A percentile compares a stretch with the other conserved stretches of the same genome.
Evolutionary conservation across 228 moss, liverwort and hornwort species (phyloP).

Genomic region (Sphagnum fallax): DNA sequence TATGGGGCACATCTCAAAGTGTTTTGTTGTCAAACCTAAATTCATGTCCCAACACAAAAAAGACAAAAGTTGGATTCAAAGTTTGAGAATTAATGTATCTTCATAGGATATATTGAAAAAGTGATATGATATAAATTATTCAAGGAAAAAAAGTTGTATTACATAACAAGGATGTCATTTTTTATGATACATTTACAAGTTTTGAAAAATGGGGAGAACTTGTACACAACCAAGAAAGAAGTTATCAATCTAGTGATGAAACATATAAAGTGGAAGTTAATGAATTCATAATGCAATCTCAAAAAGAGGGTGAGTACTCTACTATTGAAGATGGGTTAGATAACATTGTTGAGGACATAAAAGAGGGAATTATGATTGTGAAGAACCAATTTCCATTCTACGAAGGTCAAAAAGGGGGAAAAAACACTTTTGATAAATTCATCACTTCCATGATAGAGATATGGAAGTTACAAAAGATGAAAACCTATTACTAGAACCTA

Average conservation of each 20-base stretch:
- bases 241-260: neutral
- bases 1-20: neutral
- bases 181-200: neutral
- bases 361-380: neutral
- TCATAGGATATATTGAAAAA: conserved; percentile 1
- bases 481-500: neutral
- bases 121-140: conserved; percentile 3
- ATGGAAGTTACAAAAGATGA: neutral
- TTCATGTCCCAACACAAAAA: neutral
- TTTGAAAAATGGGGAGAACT: neutral
- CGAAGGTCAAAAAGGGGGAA: neutral
- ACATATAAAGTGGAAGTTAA: neutral
- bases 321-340: neutral
- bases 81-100: neutral
- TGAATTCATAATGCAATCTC: neutral
- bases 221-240: neutral
- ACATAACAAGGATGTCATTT: conserved; percentile 2
- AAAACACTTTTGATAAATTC: neutral
- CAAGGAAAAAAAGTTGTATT: neutral
- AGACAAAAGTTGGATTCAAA: conserved; percentile 1
- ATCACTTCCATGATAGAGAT: neutral
- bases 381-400: neutral
- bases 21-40: neutral
- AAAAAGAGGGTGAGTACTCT: neutral
- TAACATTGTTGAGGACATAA: neutral